Base-by-base conservation (phyloP, 108 stramenopile species). In the Cyclotella choctawhatcheeana region DNA sequence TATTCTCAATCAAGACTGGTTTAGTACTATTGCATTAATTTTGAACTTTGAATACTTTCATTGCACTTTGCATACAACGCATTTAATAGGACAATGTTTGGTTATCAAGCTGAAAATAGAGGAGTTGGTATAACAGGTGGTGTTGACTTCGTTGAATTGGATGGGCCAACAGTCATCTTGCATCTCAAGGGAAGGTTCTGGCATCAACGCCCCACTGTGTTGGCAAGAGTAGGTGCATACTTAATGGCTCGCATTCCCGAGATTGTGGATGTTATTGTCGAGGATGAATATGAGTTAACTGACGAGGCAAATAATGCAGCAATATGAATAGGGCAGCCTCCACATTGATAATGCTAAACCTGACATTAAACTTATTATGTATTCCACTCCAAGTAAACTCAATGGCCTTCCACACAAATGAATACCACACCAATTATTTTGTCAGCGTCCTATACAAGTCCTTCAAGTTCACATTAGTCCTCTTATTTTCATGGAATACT, bases 71-170 rank as follows among this genome's bases (percentile, higher is more conserved):
- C 45, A 44, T 18, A 37, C 24, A 17, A 18, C 21, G 6, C 40
- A 14, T 20, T 3, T 0, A 58, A 51, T 22, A 74, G 93, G 13
- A 95, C 97, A 10, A 61, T 97, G 72, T 97, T 97, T 79, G 97
- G 97, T 0, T 96, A 97, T 74, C 82, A 74, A 40, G 92, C 89
- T 30, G 97, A 97, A 71, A 97, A 96, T 71, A 71, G 92, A 24
- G 91, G 91, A 7, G 97, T 97, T 1, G 97, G 97, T 3, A 97
- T 97, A 54, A 97, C 97, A 3, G 97, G 97, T 33, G 90, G 89
- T n/a, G 94, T 96, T 17, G 96, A 97, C 61, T 95, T 88, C 69
- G 96, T 96, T 7, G 94, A 92, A 52, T 67, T 96, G 58, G 96
- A 97, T 47, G 97, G 97, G 7, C 97, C 97, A 3, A 86, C 73